Base-by-base conservation (phyloP, 2,329 filamentous ascomycete species). In the Purpureocillium takamizusanense region DNA sequence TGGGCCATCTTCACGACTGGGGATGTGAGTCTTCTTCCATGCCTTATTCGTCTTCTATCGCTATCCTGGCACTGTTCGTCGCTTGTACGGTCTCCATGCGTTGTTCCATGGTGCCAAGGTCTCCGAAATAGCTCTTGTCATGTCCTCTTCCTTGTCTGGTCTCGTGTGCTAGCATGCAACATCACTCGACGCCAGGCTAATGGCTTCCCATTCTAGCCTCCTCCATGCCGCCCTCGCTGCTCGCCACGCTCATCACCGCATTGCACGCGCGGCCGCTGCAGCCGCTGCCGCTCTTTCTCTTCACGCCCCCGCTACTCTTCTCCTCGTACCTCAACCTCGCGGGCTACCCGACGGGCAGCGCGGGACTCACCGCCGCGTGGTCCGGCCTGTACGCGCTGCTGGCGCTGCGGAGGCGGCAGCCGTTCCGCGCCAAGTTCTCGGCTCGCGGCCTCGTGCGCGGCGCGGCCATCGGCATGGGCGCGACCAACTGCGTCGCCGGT, bases 261-360 rank as follows among this genome's bases (percentile, higher is more conserved):
- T 68, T 77, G 13, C 75, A 78, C 62, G 63, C 62, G 33, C 70
- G 72, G 3, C 75, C 75, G 27, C 53, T 74, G 35, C 69, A 71
- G 46, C 47, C 61, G 11, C 56, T 74, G 4, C 70, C 74, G 28
- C 63, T 77, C 50, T 65, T 74, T 51, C 59, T 70, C 46, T 67
- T 70, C 51, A 56, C 63, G n/a, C 69, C 70, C 17, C 62, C 72
- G 18, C 66, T 78, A 25, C 56, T 76, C 40, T 75, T 78, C 57
- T 63, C 67, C 38, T 70, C 66, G 52, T 79, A 78, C 59, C 66
- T 76, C 50, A 76, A 76, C 54, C 66, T 79, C 7, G 71, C 74
- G 15, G 74, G 74, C 42, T 76, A 72, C 60, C 68, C 67, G 43
- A 74, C 70, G 37, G 74, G 75, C 51, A 66, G 66, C 40, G 75